Evolutionary conservation across 768 basidiomycete species (phyloP).

Genomic region (Lactarius evosmus): DNA sequence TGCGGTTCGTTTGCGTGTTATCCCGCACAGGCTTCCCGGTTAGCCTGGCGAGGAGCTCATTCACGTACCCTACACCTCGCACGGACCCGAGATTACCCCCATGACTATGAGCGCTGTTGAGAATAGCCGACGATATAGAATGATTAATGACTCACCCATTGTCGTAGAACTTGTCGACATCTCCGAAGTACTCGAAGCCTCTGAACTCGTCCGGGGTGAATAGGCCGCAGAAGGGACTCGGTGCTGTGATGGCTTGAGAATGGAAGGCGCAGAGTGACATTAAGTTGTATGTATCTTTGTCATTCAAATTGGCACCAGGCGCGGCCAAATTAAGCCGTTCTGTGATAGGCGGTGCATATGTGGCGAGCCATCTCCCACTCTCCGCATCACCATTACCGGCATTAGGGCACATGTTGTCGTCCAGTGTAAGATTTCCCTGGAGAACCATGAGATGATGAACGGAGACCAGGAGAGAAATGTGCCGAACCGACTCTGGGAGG

Average conservation of each 20-base stretch:
- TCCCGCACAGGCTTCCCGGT: constrained; percentile 61
- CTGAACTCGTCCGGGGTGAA: constrained; percentile 63
- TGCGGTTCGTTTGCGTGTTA: constrained; percentile 71
- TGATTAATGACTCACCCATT: constrained; percentile 51
- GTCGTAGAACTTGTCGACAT: constrained; percentile 75
- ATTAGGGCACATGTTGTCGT: constrained; percentile 62
- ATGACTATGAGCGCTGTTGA: constrained; percentile 41
- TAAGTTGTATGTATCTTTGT: constrained; percentile 53
- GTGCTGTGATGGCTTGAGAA: constrained; percentile 48
- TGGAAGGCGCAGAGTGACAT: constrained; percentile 81
- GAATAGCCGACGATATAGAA: background rate
- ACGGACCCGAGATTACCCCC: constrained; percentile 68
- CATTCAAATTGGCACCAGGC: constrained; percentile 57
- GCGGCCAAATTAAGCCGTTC: constrained; percentile 57
- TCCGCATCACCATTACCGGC: constrained; percentile 45
- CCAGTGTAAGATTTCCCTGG: constrained; percentile 59
- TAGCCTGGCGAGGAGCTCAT: constrained; percentile 83
- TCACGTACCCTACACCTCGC: constrained; percentile 84
- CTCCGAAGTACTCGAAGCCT: constrained; percentile 64
- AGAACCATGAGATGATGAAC: background rate
- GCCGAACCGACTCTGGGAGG: constrained; percentile 51
- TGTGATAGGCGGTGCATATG: constrained; percentile 55
- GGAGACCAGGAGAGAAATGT: background rate
- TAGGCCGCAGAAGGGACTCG: constrained; percentile 70
- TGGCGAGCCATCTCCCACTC: constrained; percentile 51